Conservation (phyloP, 257 asterid genomes). For the Nicotiana paniculata region DNA sequence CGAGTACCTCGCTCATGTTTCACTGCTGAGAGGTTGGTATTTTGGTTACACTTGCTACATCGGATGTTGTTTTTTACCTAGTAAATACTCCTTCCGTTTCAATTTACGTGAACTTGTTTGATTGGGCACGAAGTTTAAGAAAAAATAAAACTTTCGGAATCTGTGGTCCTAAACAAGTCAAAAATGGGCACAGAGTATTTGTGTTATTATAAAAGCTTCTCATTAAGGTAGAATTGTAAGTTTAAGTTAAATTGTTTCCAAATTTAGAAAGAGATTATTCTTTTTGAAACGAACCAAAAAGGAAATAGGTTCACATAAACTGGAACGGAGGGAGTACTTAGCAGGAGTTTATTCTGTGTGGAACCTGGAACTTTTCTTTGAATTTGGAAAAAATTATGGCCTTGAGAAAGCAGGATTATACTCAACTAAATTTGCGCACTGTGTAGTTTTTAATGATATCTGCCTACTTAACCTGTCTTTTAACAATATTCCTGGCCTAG, state of each 20-base stretch:
- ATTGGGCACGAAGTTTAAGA: too few relatives aligned
- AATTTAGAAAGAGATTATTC: too few relatives aligned
- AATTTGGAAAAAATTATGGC: background rate
- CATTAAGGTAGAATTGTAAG: too few relatives aligned
- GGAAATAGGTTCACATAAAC: too few relatives aligned
- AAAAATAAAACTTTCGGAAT: too few relatives aligned
- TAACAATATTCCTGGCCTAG: background rate
- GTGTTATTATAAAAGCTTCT: too few relatives aligned
- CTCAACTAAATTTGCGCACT: background rate
- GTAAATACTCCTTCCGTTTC: background rate
- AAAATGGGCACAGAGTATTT: too few relatives aligned
- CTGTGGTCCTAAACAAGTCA: too few relatives aligned
- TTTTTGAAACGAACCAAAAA: too few relatives aligned
- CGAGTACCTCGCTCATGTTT: slow-evolving; percentile 59
- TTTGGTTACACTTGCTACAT: background rate
- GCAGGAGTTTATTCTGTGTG: background rate
- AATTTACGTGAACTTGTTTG: too few relatives aligned
- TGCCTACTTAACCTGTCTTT: background rate
- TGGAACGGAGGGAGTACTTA: background rate
- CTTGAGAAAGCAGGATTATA: background rate
- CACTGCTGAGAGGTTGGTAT: slow-evolving; percentile 61
- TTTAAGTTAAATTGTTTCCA: too few relatives aligned
- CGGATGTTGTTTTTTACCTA: background rate
- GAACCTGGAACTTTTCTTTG: background rate
- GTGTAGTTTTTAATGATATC: background rate